phyloP scores from a whole-genome alignment of 1,284 basidiomycete species.

The Papiliotrema nemorosa region DNA sequence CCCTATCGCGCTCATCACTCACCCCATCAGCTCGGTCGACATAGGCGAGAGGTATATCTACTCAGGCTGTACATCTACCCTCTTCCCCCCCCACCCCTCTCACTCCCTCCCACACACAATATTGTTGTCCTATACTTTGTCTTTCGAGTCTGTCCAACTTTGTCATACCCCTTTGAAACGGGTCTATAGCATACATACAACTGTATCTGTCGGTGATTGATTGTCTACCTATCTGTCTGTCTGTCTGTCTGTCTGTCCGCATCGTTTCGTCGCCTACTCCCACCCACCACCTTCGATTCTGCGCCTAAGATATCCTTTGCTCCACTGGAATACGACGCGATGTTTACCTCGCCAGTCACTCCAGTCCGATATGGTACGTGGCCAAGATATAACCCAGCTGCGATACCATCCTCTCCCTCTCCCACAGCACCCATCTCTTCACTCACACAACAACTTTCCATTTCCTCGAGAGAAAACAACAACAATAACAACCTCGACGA shows the following conservation, averaged over 20 bases:
- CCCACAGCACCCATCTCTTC: not conserved
- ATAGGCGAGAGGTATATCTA: too few species aligned
- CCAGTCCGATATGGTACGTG: not conserved
- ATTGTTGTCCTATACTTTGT: too few species aligned
- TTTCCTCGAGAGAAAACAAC: not conserved
- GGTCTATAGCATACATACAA: too few species aligned
- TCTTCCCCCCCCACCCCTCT: not conserved
- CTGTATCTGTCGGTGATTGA: not conserved
- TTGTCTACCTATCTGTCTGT: not conserved
- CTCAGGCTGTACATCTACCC: too few species aligned
- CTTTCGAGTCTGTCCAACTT: not conserved
- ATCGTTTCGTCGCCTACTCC: slow-evolving; percentile 1
- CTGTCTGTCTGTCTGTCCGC: not conserved
- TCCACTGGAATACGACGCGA: not conserved
- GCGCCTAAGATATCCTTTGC: not conserved
- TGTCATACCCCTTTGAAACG: not conserved
- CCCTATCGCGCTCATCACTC: not conserved
- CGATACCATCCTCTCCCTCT: not conserved
- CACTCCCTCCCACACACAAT: not conserved
- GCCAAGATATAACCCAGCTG: slow-evolving; percentile 2
- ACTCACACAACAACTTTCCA: not conserved
- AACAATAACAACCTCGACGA: not conserved
- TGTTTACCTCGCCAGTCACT: slow-evolving; percentile 1
- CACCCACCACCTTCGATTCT: not conserved
- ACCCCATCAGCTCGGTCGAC: too few species aligned